A percentile compares a stretch with the other conserved stretches of the same genome.
phyloP scores from a whole-genome alignment of 345 rosid species.

The Eucalyptus sideroxylon region DNA sequence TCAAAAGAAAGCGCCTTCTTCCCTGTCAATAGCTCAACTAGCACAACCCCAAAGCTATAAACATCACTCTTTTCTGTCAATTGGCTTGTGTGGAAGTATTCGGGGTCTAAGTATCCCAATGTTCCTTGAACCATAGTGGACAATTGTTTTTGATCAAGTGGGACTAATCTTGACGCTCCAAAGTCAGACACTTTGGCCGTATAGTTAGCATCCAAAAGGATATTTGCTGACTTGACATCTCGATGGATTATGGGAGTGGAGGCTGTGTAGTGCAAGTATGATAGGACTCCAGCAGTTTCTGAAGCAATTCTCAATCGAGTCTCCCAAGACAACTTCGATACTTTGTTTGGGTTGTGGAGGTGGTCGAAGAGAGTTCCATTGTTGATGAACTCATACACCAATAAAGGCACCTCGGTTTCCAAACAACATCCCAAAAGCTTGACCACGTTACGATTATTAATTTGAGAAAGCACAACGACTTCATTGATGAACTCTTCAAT shows the following conservation, averaged over 20 bases:
- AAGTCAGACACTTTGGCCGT: conserved; percentile 26
- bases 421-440: conserved; percentile 32
- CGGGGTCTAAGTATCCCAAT: conserved; percentile 31
- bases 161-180: conserved; percentile 30
- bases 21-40: conserved; percentile 20
- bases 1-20: neutral
- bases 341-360: neutral
- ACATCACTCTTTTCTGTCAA: conserved; percentile 26
- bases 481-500: too few species aligned
- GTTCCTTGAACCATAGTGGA: conserved; percentile 31
- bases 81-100: conserved; percentile 3
- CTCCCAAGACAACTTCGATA: conserved; percentile 8
- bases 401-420: conserved; percentile 25
- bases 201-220: conserved; percentile 16
- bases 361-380: conserved; percentile 25
- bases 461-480: too few species aligned
- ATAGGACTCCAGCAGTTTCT: conserved; percentile 12
- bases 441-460: neutral
- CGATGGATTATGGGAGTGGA: conserved; percentile 16
- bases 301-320: conserved; percentile 11
- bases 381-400: conserved; percentile 21
- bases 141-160: conserved; percentile 10
- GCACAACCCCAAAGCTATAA: conserved; percentile 27
- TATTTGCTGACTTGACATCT: conserved; percentile 24
- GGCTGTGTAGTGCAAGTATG: conserved; percentile 18